phyloP scores from a whole-genome alignment of 176 grass and related monocot genomes.

The Eragrostis curvula region DNA sequence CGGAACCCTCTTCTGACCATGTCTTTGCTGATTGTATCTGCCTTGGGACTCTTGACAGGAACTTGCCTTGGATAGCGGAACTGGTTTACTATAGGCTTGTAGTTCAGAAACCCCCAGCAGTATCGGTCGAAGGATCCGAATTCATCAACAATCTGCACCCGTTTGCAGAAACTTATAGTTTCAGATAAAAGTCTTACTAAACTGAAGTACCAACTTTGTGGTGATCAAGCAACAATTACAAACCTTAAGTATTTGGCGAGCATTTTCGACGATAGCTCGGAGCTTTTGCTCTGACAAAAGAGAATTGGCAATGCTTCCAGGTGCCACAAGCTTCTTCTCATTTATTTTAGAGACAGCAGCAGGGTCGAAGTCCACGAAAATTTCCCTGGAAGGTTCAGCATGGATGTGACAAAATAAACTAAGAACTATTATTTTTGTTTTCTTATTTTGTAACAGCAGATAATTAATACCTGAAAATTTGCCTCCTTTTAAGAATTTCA shows the following conservation, averaged over 20 bases:
- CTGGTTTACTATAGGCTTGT: constrained; percentile 74
- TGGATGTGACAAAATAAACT: constrained; percentile 34
- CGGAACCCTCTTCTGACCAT: constrained; percentile 78
- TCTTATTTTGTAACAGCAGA: background rate
- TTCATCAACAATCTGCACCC: constrained; percentile 71
- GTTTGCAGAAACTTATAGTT: constrained; percentile 41
- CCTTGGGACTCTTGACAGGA: constrained; percentile 87
- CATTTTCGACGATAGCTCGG: constrained; percentile 78
- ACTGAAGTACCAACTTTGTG: background rate
- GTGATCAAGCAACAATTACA: constrained; percentile 9
- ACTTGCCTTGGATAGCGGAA: constrained; percentile 72
- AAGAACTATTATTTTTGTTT: constrained; percentile 5
- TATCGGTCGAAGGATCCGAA: constrained; percentile 84
- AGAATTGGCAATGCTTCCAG: constrained; percentile 59
- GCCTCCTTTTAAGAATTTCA: constrained; percentile 85
- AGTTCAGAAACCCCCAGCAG: constrained; percentile 92
- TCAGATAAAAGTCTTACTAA: background rate
- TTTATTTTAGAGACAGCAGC: constrained; percentile 71
- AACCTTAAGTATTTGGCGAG: constrained; percentile 79
- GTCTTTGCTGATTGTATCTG: constrained; percentile 93
- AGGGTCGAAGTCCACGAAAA: constrained; percentile 81
- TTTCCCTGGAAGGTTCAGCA: constrained; percentile 66
- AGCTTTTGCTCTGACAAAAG: constrained; percentile 92
- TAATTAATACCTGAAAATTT: constrained; percentile 75
- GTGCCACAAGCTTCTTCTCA: constrained; percentile 70